Evolutionary conservation across 305 asterid genomes (phyloP), one percentile per base, ranked within the genome.

Genomic region (Fraxinus paxiana): DNA sequence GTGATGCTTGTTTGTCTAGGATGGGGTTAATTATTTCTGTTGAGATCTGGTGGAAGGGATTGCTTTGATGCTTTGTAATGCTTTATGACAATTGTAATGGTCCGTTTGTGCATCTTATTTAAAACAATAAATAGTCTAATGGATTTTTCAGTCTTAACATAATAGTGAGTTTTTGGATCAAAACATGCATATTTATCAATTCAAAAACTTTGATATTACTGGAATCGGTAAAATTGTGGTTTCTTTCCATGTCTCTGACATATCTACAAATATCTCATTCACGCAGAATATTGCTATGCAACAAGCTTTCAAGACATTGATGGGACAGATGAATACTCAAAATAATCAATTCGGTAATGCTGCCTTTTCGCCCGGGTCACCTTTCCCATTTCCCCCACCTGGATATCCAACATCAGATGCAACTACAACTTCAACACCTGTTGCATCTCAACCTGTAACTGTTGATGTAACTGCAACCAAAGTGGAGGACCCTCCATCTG

Each of bases 271-370:
- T 63, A 70, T 75, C 54, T 84, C 69, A 10, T 83, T 88, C 75
- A 79, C 86, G 80, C 93, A 96, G 99, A 91, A 93, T 83, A 93
- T 91, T 85, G 99, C 98, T 35, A 96, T 96, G 98, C 97, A 94
- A 84, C 98, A 96, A 91, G 99, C 98, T 51, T 86, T 94, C 83
- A 93, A 93, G 92, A 92, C 98, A 83, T 59, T 94, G 83, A 84
- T 92, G 84, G 94, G 96, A 83, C 98, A 92, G 83, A 92, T 93
- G 98, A 90, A 87, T 80, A 80, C 91, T 70, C 98, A 94, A 85
- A 94, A 87, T 79, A 89, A 35, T 83, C 94, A 90, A 79, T 94
- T 90, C 85, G 87, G 91, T 63, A 93, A 88, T 85, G 83, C 93
- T 72, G 81, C 88, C 71, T 89, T 89, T 87, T 48, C 92, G 69